These are phyloP conservation scores for Ascochyta pisi DNA, from an alignment of 2,329 filamentous ascomycete species.

Conservation along the genomic window DNA sequence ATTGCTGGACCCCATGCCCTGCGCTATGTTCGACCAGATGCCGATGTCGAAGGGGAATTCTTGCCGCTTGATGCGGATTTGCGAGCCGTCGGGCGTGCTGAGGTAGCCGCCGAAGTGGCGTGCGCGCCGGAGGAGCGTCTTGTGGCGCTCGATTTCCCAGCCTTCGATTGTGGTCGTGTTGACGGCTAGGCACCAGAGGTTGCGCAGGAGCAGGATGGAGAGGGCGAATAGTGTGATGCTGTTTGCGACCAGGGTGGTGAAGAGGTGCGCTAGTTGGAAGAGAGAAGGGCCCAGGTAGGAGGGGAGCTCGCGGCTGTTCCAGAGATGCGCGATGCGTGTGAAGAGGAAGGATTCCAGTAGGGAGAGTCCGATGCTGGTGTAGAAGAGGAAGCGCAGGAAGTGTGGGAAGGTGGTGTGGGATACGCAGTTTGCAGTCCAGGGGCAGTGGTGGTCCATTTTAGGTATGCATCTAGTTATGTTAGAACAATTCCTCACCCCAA, in stretches of 20 bases:
- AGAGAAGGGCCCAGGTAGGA: conserved; percentile 73
- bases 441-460: conserved; percentile 87
- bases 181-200: conserved; percentile 64
- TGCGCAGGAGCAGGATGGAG: conserved; percentile 67
- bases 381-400: conserved; percentile 79
- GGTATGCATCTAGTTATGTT: conserved; percentile 66
- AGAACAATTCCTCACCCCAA: not conserved
- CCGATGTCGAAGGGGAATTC: conserved; percentile 86
- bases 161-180: conserved; percentile 83
- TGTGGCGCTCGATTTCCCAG: conserved; percentile 67
- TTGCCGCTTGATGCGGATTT: conserved; percentile 65
- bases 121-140: conserved; percentile 54
- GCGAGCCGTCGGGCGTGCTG: conserved; percentile 62
- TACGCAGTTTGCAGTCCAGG: conserved; percentile 85
- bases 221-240: conserved; percentile 68
- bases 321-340: conserved; percentile 66
- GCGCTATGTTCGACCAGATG: conserved; percentile 74
- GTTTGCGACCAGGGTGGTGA: conserved; percentile 65
- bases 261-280: conserved; percentile 65
- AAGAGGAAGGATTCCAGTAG: conserved; percentile 69
- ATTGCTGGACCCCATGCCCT: conserved; percentile 76
- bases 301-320: conserved; percentile 70
- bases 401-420: conserved; percentile 82
- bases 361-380: conserved; percentile 67
- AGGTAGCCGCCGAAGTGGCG: conserved; percentile 62